Percentiles rank a stretch among this genome's conserved stretches.
Evolutionary conservation across 805 yeast genomes (phyloP).

Genomic region (Zygoascus ofunaensis): DNA sequence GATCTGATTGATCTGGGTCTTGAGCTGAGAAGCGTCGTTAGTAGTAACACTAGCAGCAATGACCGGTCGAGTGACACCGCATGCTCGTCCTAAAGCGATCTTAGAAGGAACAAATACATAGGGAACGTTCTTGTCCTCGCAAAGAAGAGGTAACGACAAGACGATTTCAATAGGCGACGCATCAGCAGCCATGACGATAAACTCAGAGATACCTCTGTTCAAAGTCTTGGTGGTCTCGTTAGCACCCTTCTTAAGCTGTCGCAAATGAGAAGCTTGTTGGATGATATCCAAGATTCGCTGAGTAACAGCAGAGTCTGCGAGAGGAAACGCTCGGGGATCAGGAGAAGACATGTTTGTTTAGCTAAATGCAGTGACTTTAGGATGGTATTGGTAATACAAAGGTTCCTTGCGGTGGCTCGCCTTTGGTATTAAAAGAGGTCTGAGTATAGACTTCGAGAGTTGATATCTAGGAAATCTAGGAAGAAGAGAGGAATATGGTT

Average conservation of each 20-base stretch:
- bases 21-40: constrained; percentile 95
- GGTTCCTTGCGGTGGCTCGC: constrained; percentile 33
- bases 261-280: constrained; percentile 94
- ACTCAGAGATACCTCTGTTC: constrained; percentile 99
- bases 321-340: constrained; percentile 98
- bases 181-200: constrained; percentile 99
- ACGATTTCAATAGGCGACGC: constrained; percentile 98
- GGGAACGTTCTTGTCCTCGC: constrained; percentile 99
- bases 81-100: constrained; percentile 98
- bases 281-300: constrained; percentile 97
- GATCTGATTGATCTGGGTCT: constrained; percentile 92
- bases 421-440: constrained; percentile 19
- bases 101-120: constrained; percentile 98
- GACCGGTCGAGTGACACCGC: constrained; percentile 99
- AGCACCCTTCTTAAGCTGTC: constrained; percentile 99
- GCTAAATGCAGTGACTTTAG: too few species aligned
- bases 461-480: not conserved
- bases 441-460: not conserved
- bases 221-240: constrained; percentile 98
- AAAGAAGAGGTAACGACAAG: constrained; percentile 90
- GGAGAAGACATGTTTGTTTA: constrained; percentile 58
- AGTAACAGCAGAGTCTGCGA: constrained; percentile 90
- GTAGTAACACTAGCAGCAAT: constrained; percentile 98
- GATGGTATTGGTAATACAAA: constrained; percentile 13
- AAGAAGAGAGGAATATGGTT: not conserved